phyloP scores from a whole-genome alignment of 495 filamentous ascomycete genomes.

The Podospora pseudoanserina region DNA sequence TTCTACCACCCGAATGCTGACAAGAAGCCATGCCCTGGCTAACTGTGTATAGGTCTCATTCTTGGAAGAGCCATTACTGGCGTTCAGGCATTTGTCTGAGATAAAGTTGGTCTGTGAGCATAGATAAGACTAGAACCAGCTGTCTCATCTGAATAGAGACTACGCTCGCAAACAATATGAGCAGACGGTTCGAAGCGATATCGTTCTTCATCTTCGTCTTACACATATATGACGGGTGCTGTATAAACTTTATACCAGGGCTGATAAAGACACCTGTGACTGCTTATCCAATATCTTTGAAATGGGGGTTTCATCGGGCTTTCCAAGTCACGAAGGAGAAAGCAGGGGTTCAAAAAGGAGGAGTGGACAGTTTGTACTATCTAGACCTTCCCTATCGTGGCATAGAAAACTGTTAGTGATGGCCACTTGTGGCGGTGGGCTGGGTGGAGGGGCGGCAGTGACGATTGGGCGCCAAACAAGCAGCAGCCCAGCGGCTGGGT shows the following conservation, averaged over 20 bases:
- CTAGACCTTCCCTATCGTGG: not conserved
- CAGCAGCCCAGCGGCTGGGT: conserved; percentile 14
- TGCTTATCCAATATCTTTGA: not conserved
- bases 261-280: not conserved
- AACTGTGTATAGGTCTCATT: conserved; percentile 48
- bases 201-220: not conserved
- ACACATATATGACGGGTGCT: not conserved
- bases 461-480: conserved; percentile 25
- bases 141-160: not conserved
- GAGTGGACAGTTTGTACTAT: not conserved
- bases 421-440: not conserved
- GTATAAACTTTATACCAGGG: not conserved
- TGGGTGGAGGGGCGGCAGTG: conserved; percentile 10
- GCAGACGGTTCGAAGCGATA: not conserved
- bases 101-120: not conserved
- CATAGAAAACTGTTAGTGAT: not conserved
- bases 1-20: conserved; percentile 12
- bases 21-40: not conserved
- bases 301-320: not conserved
- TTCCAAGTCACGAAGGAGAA: not conserved
- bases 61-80: conserved; percentile 61
- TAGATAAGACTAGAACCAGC: not conserved
- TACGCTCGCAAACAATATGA: not conserved
- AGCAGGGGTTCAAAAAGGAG: not conserved
- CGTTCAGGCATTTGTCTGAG: conserved; percentile 55